Percentiles rank a stretch among this genome's conserved stretches.
Conservation (phyloP, 2,329 filamentous ascomycete genomes). For the Balansia obtecta region DNA sequence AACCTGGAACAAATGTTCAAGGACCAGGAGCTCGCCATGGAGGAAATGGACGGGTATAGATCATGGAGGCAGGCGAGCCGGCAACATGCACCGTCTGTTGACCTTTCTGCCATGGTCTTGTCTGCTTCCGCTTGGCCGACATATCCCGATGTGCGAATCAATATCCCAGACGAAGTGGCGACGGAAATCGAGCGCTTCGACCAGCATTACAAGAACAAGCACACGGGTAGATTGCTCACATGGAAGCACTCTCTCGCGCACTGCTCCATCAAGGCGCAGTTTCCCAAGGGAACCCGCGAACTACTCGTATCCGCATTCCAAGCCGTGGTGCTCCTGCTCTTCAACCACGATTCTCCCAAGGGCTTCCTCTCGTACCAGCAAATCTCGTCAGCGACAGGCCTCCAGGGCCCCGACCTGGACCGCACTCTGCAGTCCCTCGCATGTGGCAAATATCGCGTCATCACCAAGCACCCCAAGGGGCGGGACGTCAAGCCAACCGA, state of each 20-base stretch:
- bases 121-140: slow-evolving; percentile 87
- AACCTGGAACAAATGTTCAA: slow-evolving; percentile 99
- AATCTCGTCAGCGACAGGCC: slow-evolving; percentile 60
- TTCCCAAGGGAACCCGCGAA: slow-evolving; percentile 72
- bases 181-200: slow-evolving; percentile 74
- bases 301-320: slow-evolving; percentile 86
- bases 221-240: slow-evolving; percentile 71
- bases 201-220: slow-evolving; percentile 74
- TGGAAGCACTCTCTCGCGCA: slow-evolving; percentile 95
- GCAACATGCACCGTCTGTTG: slow-evolving; percentile 37
- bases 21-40: slow-evolving; percentile 83
- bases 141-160: slow-evolving; percentile 63
- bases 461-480: slow-evolving; percentile 75
- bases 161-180: slow-evolving; percentile 63
- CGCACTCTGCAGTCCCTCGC: slow-evolving; percentile 92
- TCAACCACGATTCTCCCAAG: slow-evolving; percentile 55
- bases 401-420: slow-evolving; percentile 66
- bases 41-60: slow-evolving; percentile 88
- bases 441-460: slow-evolving; percentile 75
- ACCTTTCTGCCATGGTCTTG: slow-evolving; percentile 75
- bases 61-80: slow-evolving; percentile 44
- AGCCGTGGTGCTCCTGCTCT: slow-evolving; percentile 78
- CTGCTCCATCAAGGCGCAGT: slow-evolving; percentile 71
- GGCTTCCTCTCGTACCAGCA: slow-evolving; percentile 62
- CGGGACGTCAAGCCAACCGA: slow-evolving; percentile 69